Conservation (phyloP, 2,329 filamentous ascomycete species). For the Whalleya microplaca region DNA sequence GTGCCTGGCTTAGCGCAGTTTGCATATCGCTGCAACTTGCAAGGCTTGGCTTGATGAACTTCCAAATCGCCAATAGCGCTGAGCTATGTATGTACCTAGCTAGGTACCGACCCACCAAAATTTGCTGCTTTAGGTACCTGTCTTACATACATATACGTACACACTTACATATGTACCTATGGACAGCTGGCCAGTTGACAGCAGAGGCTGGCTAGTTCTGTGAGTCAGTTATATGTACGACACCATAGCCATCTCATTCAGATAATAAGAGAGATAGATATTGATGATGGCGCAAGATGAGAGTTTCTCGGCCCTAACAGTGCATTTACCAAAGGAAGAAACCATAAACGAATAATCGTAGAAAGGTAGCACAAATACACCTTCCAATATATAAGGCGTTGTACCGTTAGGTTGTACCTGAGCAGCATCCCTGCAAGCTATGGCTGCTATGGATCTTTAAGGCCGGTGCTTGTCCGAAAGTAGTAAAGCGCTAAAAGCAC, state of each 20-base stretch:
- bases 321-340: neutral
- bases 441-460: slow-evolving; percentile 13
- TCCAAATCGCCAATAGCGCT: neutral
- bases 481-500: slow-evolving; percentile 29
- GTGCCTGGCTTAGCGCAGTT: neutral
- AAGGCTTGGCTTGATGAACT: neutral
- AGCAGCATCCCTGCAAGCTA: slow-evolving; percentile 19
- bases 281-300: neutral
- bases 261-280: neutral
- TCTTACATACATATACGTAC: neutral
- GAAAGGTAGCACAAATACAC: neutral
- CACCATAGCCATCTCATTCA: neutral
- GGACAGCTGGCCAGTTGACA: too few relatives aligned
- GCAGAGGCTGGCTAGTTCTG: too few relatives aligned
- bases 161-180: too few relatives aligned
- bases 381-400: neutral
- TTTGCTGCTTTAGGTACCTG: neutral
- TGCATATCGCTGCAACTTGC: neutral
- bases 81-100: neutral
- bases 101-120: neutral
- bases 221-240: too few relatives aligned
- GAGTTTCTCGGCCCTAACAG: neutral
- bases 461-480: slow-evolving; percentile 18
- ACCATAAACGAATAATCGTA: neutral
- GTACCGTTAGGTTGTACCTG: slow-evolving; percentile 1